Conservation (phyloP, 352 stramenopile genomes). For the Nothophytophthora sp. region DNA sequence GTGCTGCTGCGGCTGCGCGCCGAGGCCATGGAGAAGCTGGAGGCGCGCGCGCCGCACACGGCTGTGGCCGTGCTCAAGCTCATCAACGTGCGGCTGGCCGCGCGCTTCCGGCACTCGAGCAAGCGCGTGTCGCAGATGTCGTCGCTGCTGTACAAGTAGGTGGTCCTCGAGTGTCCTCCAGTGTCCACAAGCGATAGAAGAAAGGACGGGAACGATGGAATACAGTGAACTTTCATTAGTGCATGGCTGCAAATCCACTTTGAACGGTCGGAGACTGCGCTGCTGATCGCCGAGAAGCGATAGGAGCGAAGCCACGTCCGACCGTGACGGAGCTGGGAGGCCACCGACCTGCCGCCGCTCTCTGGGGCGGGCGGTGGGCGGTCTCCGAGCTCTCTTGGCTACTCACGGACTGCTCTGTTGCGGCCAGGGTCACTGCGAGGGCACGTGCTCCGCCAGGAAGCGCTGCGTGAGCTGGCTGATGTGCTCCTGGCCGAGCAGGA, state of each 20-base stretch:
- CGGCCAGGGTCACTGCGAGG: no score
- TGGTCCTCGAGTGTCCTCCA: no score
- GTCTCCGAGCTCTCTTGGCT: slow-evolving; percentile 18
- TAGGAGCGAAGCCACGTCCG: no score
- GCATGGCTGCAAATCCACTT: no score
- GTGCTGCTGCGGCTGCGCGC: slow-evolving; percentile 62
- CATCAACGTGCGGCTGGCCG: slow-evolving; percentile 59
- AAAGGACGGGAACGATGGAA: no score
- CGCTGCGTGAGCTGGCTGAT: slow-evolving; percentile 69
- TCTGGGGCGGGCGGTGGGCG: slow-evolving; percentile 23
- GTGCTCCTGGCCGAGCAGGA: slow-evolving; percentile 95
- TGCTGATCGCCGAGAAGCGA: slow-evolving; percentile 25
- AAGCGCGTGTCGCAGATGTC: slow-evolving; percentile 80
- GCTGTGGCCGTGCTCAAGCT: slow-evolving; percentile 77
- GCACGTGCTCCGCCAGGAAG: slow-evolving; percentile 57
- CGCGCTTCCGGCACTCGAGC: slow-evolving; percentile 68
- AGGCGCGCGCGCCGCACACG: slow-evolving; percentile 58
- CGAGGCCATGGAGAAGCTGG: slow-evolving; percentile 56
- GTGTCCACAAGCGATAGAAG: no score
- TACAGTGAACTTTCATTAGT: no score
- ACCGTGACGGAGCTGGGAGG: no score
- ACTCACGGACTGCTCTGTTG: no score
- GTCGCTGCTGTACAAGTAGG: slow-evolving; percentile 78
- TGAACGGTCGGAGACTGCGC: slow-evolving; percentile 25
- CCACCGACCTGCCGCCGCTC: slow-evolving; percentile 30